Percentiles rank a stretch among this genome's conserved stretches.
Evolutionary conservation across 2,329 filamentous ascomycete genomes (phyloP).

Genomic region (Coniosporium tulheliwenetii): DNA sequence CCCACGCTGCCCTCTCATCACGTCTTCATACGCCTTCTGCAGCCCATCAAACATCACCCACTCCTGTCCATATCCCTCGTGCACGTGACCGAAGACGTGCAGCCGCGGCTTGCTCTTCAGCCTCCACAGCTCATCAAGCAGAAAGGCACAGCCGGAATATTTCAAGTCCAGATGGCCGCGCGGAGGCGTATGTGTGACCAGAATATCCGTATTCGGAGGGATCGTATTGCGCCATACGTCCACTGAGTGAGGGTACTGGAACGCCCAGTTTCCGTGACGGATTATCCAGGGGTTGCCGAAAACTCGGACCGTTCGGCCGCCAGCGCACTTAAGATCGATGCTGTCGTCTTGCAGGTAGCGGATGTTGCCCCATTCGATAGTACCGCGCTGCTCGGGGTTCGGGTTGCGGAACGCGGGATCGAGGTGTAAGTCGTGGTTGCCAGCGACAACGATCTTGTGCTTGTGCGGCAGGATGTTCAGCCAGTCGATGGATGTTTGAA

Average conservation of each 20-base stretch:
- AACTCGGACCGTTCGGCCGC: constrained; percentile 4
- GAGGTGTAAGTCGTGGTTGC: constrained; percentile 10
- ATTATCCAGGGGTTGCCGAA: constrained; percentile 9
- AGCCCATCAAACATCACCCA: constrained; percentile 59
- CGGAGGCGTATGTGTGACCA: constrained; percentile 71
- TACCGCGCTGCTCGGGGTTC: neutral
- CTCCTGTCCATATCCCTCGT: constrained; percentile 57
- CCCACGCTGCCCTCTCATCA: constrained; percentile 25
- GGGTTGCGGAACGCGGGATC: constrained; percentile 8
- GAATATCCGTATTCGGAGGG: constrained; percentile 56
- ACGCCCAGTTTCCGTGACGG: constrained; percentile 39
- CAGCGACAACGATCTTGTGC: constrained; percentile 10
- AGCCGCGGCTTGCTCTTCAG: constrained; percentile 46
- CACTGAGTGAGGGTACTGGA: constrained; percentile 52
- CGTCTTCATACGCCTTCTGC: constrained; percentile 54
- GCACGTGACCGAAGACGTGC: constrained; percentile 77
- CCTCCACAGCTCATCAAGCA: constrained; percentile 59
- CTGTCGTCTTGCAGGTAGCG: neutral
- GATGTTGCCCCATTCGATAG: neutral
- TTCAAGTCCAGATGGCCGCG: constrained; percentile 49
- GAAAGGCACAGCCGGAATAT: constrained; percentile 50
- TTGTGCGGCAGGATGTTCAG: constrained; percentile 6
- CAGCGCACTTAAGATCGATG: neutral
- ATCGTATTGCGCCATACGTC: constrained; percentile 61
- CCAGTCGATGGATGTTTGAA: constrained; percentile 9